A percentile compares a stretch with the other conserved stretches of the same genome.
These are phyloP conservation scores for Hibiscus tridactylites DNA, from an alignment of 345 rosid species.

Conservation along the genomic window DNA sequence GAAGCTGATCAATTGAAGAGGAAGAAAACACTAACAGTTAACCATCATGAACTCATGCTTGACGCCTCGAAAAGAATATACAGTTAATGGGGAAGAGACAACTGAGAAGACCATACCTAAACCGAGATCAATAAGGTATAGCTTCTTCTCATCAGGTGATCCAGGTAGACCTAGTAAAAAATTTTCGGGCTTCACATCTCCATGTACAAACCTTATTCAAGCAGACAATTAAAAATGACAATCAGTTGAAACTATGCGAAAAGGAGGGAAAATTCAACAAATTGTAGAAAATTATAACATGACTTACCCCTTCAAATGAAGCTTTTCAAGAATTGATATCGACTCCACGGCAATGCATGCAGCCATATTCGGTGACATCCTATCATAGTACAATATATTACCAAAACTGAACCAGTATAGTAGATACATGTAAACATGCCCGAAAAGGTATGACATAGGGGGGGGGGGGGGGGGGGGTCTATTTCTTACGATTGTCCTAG, in stretches of 20 bases:
- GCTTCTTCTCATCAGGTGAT: slow-evolving; percentile 70
- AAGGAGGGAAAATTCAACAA: not conserved
- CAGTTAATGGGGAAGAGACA: not conserved
- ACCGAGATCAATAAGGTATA: slow-evolving; percentile 88
- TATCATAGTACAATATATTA: slow-evolving; percentile 23
- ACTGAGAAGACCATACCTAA: slow-evolving; percentile 43
- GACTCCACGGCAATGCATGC: slow-evolving; percentile 95
- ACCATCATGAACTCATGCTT: not conserved
- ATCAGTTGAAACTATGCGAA: slow-evolving; percentile 3
- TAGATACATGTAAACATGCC: not conserved
- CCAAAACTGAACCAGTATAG: slow-evolving; percentile 2
- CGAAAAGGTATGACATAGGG: not conserved
- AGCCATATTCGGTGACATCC: slow-evolving; percentile 86
- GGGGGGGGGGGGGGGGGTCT: too few relatives aligned
- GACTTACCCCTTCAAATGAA: slow-evolving; percentile 73
- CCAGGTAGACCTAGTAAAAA: slow-evolving; percentile 91
- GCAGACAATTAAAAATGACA: slow-evolving; percentile 8
- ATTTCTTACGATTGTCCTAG: slow-evolving; percentile 61
- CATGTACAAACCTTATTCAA: slow-evolving; percentile 74
- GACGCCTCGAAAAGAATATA: not conserved
- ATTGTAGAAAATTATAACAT: not conserved
- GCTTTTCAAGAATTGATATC: slow-evolving; percentile 86
- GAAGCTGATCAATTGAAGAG: slow-evolving; percentile 43
- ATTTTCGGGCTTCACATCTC: slow-evolving; percentile 92
- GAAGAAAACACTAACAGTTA: not conserved